Conservation (phyloP, 2,329 filamentous ascomycete species). For the Colletotrichum sp. region DNA sequence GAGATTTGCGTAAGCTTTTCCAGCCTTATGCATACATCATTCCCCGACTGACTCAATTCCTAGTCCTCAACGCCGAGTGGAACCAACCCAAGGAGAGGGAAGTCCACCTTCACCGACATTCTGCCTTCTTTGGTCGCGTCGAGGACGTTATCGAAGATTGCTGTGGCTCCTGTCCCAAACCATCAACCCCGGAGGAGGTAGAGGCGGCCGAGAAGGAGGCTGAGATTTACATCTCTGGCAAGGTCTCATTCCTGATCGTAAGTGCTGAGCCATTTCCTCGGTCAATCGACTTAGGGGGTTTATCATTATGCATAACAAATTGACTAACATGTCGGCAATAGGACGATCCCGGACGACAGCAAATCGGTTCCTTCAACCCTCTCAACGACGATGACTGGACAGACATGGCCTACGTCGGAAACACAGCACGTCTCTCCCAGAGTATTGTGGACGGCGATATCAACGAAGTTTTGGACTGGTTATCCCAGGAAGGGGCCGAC, state of each 20-base stretch:
- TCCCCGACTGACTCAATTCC: background rate
- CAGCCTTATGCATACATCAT: background rate
- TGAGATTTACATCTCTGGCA: slow-evolving; percentile 78
- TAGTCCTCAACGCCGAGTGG: slow-evolving; percentile 83
- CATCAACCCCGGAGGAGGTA: slow-evolving; percentile 73
- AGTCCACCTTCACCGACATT: slow-evolving; percentile 81
- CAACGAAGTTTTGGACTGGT: slow-evolving; percentile 74
- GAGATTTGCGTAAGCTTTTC: slow-evolving; percentile 64
- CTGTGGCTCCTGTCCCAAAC: slow-evolving; percentile 77
- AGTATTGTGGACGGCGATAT: slow-evolving; percentile 79
- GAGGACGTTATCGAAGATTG: slow-evolving; percentile 81
- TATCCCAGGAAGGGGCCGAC: slow-evolving; percentile 69
- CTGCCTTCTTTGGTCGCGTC: slow-evolving; percentile 81
- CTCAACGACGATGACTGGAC: slow-evolving; percentile 86
- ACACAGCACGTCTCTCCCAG: slow-evolving; percentile 78
- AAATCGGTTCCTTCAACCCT: slow-evolving; percentile 76
- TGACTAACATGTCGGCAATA: background rate
- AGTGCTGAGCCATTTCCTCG: background rate
- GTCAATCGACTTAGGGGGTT: background rate
- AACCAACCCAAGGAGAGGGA: slow-evolving; percentile 78
- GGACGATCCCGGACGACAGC: slow-evolving; percentile 81
- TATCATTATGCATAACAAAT: background rate
- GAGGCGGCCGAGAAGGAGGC: slow-evolving; percentile 74
- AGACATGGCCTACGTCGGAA: slow-evolving; percentile 87
- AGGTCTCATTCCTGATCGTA: slow-evolving; percentile 71